phyloP scores from a whole-genome alignment of 1,284 basidiomycete species.

The Ceratobasidium theobromae region DNA sequence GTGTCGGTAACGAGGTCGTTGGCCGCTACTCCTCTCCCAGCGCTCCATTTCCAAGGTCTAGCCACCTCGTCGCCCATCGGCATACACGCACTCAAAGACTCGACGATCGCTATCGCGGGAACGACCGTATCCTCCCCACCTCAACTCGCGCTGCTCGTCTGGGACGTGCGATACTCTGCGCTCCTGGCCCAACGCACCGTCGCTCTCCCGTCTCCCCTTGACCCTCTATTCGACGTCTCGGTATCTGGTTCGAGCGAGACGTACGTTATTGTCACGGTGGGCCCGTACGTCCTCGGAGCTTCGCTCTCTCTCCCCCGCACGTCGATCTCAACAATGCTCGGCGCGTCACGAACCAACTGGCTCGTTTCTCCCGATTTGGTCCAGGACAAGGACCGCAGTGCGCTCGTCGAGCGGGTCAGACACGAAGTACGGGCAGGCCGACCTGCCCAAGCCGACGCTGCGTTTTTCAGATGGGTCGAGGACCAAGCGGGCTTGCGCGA shows the following conservation, averaged over 20 bases:
- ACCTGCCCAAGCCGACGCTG: slow-evolving; percentile 19
- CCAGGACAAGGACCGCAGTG: not conserved
- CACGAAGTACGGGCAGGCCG: slow-evolving; percentile 17
- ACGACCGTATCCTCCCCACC: not conserved
- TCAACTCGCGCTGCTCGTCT: slow-evolving; percentile 27
- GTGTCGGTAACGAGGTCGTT: not conserved
- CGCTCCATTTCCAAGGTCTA: slow-evolving; percentile 11
- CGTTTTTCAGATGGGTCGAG: slow-evolving; percentile 30
- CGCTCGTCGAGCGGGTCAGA: slow-evolving; percentile 24
- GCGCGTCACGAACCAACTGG: not conserved
- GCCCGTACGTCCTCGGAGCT: not conserved
- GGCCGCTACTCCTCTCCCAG: slow-evolving; percentile 1
- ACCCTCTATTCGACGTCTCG: not conserved
- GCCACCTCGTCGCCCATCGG: not conserved
- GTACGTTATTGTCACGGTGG: not conserved
- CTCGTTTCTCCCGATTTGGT: not conserved
- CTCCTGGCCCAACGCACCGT: slow-evolving; percentile 22
- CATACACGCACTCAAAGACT: slow-evolving; percentile 9
- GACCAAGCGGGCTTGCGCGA: not conserved
- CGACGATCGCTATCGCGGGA: not conserved
- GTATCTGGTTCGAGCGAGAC: not conserved
- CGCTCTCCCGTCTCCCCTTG: slow-evolving; percentile 14
- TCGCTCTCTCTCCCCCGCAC: slow-evolving; percentile 6
- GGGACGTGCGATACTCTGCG: slow-evolving; percentile 30
- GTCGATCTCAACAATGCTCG: slow-evolving; percentile 3